Base-by-base conservation (phyloP, 371 early-diverging fungal species). In the Syncephalastrum monosporum region DNA sequence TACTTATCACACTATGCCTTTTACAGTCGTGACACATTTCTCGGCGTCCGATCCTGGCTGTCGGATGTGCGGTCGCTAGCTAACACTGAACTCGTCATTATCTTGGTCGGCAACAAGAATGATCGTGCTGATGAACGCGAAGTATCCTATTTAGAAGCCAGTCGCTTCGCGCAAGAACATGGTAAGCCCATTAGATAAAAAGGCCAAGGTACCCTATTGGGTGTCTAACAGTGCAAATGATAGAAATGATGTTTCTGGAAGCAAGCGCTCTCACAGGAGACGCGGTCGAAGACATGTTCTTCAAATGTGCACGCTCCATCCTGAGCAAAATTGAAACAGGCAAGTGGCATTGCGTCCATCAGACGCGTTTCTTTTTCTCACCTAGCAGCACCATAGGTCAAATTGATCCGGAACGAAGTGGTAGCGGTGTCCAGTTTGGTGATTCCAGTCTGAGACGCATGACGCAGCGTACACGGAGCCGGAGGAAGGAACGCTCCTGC, bases 51-150 rank as follows among this genome's bases (percentile, higher is more conserved):
- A 33, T 82, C 81, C 49, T 86, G 86, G 86, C 68, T 91, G 19
- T 69, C 74, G 15, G 90, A 90, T 74, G 77, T 83, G 56, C 75
- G 77, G 55, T 73, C 83, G 63, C 64, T 82, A 27, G 82, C 83
- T n/a, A 88, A 82, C 63, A 86, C 82, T 23, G 82, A 84, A 56
- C 81, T 82, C 38, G 82, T 85, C 29, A 77, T 82, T 45, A 82
- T 89, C 42, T 51, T 90, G 47, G 85, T 91, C n/a, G 90, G 91
- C 0, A 88, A 90, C 61, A 91, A 91, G 55, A 74, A 69, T 33
- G 89, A 90, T 64, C 71, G 81, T 45, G 57, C 55, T 14, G 82
- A 81, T 27, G 79, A 84, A 55, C 74, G 86, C 8, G 79, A 82
- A 65, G 87, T 91, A 0, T 70, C 83, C 4, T 79, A 74, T 56